phyloP scores from a whole-genome alignment of 2,329 filamentous ascomycete genomes.

The Fusarium nelsonii region DNA sequence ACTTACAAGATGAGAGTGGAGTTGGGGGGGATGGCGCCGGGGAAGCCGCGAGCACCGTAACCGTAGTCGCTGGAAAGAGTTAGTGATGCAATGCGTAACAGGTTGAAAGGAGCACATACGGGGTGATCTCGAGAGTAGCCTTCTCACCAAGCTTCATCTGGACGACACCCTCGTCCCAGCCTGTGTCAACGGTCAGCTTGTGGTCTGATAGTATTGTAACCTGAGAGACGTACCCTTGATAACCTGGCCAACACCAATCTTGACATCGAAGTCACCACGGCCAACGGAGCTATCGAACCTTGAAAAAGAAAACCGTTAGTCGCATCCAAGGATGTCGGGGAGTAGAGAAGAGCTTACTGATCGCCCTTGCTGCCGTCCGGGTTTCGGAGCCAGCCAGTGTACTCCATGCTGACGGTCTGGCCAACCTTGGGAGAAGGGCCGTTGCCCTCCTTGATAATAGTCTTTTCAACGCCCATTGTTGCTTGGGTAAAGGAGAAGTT shows the following conservation, averaged over 20 bases:
- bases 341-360: conserved; percentile 67
- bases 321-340: background rate
- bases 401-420: conserved; percentile 86
- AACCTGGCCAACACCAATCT: conserved; percentile 85
- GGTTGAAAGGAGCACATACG: conserved; percentile 29
- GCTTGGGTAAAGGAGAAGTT: conserved; percentile 42
- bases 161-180: conserved; percentile 86
- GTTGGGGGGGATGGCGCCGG: conserved; percentile 79
- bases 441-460: conserved; percentile 70
- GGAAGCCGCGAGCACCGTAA: conserved; percentile 78
- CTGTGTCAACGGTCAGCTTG: conserved; percentile 56
- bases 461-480: conserved; percentile 81
- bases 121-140: conserved; percentile 83
- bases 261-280: conserved; percentile 79
- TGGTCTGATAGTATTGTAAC: background rate
- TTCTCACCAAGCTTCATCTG: conserved; percentile 93
- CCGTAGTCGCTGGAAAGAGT: conserved; percentile 67
- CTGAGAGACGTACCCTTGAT: conserved; percentile 77
- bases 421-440: conserved; percentile 71
- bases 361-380: conserved; percentile 74
- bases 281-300: conserved; percentile 92
- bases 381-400: conserved; percentile 89
- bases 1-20: conserved; percentile 86
- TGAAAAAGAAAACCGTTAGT: conserved; percentile 29
- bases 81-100: conserved; percentile 20